Evolutionary conservation across 2,329 filamentous ascomycete genomes (phyloP).

Genomic region (Trichoderma asperellum): DNA sequence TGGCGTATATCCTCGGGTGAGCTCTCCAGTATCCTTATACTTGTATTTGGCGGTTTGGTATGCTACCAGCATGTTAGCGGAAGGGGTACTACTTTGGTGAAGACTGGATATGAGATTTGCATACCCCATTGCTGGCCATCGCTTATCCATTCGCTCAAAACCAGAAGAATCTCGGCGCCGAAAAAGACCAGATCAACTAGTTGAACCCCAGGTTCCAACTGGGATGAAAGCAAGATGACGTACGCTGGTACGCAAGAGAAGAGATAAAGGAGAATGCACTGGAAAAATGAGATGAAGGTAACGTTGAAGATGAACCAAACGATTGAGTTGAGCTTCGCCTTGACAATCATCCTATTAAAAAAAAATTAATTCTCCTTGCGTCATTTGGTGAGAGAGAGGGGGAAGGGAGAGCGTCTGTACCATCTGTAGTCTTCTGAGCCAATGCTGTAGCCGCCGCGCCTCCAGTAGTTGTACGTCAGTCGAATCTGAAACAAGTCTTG

Average conservation of each 20-base stretch:
- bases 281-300: constrained; percentile 82
- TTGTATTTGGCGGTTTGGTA: constrained; percentile 80
- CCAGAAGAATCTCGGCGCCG: constrained; percentile 52
- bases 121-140: constrained; percentile 91
- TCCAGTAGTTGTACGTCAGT: constrained; percentile 95
- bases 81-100: background rate
- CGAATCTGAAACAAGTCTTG: constrained; percentile 58
- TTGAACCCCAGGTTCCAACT: constrained; percentile 58
- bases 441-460: constrained; percentile 85
- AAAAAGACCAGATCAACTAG: constrained; percentile 55
- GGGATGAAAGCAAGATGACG: constrained; percentile 73
- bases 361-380: background rate
- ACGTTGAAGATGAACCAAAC: constrained; percentile 85
- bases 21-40: constrained; percentile 74
- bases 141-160: constrained; percentile 74
- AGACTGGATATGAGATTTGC: background rate
- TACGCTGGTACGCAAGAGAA: constrained; percentile 81
- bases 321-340: constrained; percentile 62
- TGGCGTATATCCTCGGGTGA: constrained; percentile 66
- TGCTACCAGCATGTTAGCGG: constrained; percentile 46
- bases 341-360: constrained; percentile 67
- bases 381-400: background rate
- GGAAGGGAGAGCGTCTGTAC: constrained; percentile 39
- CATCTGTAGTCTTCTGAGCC: constrained; percentile 97
- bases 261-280: constrained; percentile 79